phyloP scores from a whole-genome alignment of 2,329 filamentous ascomycete genomes.

The Xylaria sp. region DNA sequence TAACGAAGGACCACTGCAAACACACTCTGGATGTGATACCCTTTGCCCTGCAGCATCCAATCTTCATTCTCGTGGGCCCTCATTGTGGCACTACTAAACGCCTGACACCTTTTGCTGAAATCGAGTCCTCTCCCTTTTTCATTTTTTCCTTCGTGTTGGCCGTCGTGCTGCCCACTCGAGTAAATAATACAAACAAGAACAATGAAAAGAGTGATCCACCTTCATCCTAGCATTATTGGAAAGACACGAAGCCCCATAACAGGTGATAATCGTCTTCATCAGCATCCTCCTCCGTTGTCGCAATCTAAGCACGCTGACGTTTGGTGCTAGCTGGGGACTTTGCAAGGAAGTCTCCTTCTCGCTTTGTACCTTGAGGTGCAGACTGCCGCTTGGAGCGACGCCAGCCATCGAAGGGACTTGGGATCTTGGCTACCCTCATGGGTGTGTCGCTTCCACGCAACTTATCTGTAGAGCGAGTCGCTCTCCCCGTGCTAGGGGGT shows the following conservation, averaged over 20 bases:
- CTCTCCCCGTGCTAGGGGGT: constrained; percentile 69
- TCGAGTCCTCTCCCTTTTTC: constrained; percentile 10
- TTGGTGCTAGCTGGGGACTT: constrained; percentile 46
- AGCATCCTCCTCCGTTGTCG: constrained; percentile 27
- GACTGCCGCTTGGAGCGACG: constrained; percentile 68
- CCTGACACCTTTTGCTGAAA: constrained; percentile 33
- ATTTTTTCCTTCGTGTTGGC: constrained; percentile 12
- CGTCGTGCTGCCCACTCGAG: constrained; percentile 1
- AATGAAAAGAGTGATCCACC: constrained; percentile 12
- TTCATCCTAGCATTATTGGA: constrained; percentile 16
- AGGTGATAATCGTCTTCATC: constrained; percentile 17
- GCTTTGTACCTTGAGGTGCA: constrained; percentile 56
- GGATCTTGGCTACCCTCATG: constrained; percentile 52
- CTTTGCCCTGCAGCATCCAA: constrained; percentile 21
- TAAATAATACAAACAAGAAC: constrained; percentile 39
- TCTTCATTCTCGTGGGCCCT: constrained; percentile 27
- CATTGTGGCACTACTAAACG: constrained; percentile 25
- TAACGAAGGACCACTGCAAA: constrained; percentile 1
- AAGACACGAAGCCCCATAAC: constrained; percentile 25
- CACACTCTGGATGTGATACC: constrained; percentile 12
- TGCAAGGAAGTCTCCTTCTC: constrained; percentile 52
- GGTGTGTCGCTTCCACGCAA: constrained; percentile 56
- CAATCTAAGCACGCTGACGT: constrained; percentile 48
- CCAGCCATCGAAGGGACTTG: constrained; percentile 75
- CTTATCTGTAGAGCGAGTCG: constrained; percentile 67